phyloP scores from a whole-genome alignment of 768 basidiomycete species.

The Termitomyces sp. region DNA sequence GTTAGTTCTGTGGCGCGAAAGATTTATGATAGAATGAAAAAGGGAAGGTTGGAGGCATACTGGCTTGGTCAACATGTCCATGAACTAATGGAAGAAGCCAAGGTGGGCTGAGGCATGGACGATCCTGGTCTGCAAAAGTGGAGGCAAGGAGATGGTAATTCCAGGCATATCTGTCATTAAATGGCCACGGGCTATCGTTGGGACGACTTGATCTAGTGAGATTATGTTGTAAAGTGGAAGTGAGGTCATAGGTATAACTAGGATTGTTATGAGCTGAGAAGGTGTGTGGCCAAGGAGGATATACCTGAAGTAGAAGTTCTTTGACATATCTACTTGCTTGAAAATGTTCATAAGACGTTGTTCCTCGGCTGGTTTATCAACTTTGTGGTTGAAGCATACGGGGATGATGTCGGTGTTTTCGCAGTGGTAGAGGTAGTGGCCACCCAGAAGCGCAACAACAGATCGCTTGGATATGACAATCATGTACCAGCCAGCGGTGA shows the following conservation, averaged over 20 bases:
- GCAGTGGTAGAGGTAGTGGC: slow-evolving; percentile 95
- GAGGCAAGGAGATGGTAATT: slow-evolving; percentile 83
- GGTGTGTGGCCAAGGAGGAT: neutral
- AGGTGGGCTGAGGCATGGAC: slow-evolving; percentile 47
- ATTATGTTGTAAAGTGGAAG: slow-evolving; percentile 93
- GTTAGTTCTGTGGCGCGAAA: slow-evolving; percentile 63
- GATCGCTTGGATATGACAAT: slow-evolving; percentile 86
- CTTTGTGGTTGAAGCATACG: slow-evolving; percentile 72
- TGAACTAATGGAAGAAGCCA: slow-evolving; percentile 94
- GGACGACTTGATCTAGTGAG: slow-evolving; percentile 55
- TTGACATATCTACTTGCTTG: slow-evolving; percentile 96
- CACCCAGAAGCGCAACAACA: slow-evolving; percentile 90
- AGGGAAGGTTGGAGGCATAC: slow-evolving; percentile 44
- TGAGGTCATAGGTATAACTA: slow-evolving; percentile 95
- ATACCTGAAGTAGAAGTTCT: slow-evolving; percentile 96
- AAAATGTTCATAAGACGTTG: slow-evolving; percentile 86
- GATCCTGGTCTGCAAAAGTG: slow-evolving; percentile 50
- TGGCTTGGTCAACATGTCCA: slow-evolving; percentile 97
- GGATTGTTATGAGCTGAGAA: neutral
- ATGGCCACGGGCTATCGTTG: slow-evolving; percentile 52
- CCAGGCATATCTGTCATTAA: slow-evolving; percentile 92
- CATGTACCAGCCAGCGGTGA: slow-evolving; percentile 97
- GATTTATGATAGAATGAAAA: neutral
- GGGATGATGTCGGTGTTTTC: slow-evolving; percentile 86
- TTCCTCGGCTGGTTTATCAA: slow-evolving; percentile 88